Evolutionary conservation across 1,284 basidiomycete genomes (phyloP), one percentile per base, ranked within the genome.

Genomic region (Ganoderma sp.): DNA sequence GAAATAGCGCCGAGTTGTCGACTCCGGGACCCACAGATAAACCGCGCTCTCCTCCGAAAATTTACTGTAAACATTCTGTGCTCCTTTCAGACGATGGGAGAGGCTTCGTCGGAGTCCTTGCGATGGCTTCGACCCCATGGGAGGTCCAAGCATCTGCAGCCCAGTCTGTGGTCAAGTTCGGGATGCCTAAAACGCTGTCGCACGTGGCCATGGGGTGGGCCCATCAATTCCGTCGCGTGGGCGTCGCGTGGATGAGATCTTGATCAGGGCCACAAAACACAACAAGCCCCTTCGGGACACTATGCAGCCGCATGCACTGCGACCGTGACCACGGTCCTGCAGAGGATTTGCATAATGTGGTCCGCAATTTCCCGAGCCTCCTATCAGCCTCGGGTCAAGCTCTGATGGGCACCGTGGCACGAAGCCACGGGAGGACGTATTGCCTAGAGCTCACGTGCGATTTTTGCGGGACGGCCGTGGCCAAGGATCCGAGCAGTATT

Each of bases 191-290:
- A 42, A 25, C n/a, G 39, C 42, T 42, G 41, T 5, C n/a, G 19
- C 25, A 28, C 66, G 39, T 63, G 63, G 63, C 63, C 52, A 59
- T 64, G 58, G 17, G 57, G 50, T 34, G 48, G 25, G 37, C 60
- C 54, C 67, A 63, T n/a, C 67, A 65, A 63, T 64, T 60, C 25
- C 19, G 41, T 68, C 67, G 67, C 64, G 67, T 68, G 67, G 42
- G 6, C 17, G 22, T 54, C 67, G 63, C 62, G 66, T 64, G 67
- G 34, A 43, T 28, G 43, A 61, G 54, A 68, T 57, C 14, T 12
- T 50, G 59, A 64, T 68, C 63, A 54, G 59, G 59, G 12, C 42
- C 39, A 48, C 45, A 60, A 22, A 39, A 37, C 34, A 39, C 58
- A 43, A 28, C 34, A 65, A 25, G 43, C 42, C 28, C 37, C 43